Conservation (phyloP, 257 asterid genomes). For the Ocimum tenuiflorum region DNA sequence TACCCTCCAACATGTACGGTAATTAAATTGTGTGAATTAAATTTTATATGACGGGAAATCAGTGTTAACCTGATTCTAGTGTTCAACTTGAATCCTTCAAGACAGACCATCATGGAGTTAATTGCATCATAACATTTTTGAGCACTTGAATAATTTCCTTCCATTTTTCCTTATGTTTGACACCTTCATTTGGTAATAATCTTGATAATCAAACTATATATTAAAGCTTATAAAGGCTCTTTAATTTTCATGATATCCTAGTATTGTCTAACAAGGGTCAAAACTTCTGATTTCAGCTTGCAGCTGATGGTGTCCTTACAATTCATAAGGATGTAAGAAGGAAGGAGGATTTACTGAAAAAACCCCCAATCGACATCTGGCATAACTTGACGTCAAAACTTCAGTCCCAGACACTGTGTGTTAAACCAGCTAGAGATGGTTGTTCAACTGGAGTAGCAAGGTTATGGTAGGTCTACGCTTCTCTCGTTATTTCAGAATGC, state of each 20-base stretch:
- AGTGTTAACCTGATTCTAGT: conserved; percentile 7
- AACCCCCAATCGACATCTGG: conserved; percentile 45
- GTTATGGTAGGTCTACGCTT: conserved; percentile 41
- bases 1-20: conserved; percentile 69
- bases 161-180: neutral
- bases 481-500: conserved; percentile 8
- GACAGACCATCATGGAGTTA: neutral
- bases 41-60: neutral
- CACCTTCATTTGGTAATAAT: neutral
- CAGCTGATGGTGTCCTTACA: conserved; percentile 65
- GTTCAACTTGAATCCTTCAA: neutral
- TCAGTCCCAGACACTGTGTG: conserved; percentile 50
- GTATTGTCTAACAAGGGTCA: conserved; percentile 5
- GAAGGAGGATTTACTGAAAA: conserved; percentile 48
- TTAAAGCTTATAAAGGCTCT: neutral
- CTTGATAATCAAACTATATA: neutral
- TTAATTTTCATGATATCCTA: neutral
- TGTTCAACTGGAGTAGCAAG: conserved; percentile 95
- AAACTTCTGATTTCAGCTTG: conserved; percentile 41
- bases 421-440: conserved; percentile 92
- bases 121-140: neutral
- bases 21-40: conserved; percentile 1
- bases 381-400: conserved; percentile 59
- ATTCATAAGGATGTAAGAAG: conserved; percentile 56
- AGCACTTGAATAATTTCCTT: neutral